A percentile compares a stretch with the other conserved stretches of the same genome.
Evolutionary conservation across 2,329 filamentous ascomycete genomes (phyloP).

Genomic region (Xylariaceae sp.): DNA sequence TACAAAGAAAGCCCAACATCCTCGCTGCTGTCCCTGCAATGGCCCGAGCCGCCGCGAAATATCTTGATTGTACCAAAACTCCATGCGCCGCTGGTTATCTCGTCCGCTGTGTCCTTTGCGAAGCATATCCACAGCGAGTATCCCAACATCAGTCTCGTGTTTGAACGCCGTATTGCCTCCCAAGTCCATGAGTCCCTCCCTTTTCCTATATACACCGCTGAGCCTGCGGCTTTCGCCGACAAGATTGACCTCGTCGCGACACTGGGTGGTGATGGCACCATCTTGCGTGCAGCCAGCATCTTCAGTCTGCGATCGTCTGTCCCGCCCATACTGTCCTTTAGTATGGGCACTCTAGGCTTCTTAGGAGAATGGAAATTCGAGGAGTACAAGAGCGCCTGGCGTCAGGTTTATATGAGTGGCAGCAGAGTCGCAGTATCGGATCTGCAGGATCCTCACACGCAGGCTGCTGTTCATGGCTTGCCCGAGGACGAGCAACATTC

Average conservation of each 20-base stretch:
- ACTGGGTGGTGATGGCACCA: constrained; percentile 88
- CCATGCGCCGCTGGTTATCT: constrained; percentile 47
- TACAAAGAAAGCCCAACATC: constrained; percentile 56
- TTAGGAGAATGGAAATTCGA: constrained; percentile 93
- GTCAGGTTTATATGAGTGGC: constrained; percentile 83
- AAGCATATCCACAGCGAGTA: constrained; percentile 77
- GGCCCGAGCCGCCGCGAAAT: constrained; percentile 50
- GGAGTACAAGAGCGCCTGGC: constrained; percentile 87
- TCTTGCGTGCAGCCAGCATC: constrained; percentile 76
- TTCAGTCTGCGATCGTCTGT: constrained; percentile 78
- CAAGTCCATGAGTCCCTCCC: constrained; percentile 64
- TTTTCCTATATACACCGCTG: constrained; percentile 65
- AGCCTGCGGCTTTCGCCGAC: constrained; percentile 54
- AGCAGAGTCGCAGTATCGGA: constrained; percentile 47
- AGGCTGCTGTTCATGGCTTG: constrained; percentile 31
- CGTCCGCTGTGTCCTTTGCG: constrained; percentile 51
- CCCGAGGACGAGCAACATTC: constrained; percentile 27
- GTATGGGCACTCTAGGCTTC: constrained; percentile 94
- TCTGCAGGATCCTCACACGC: constrained; percentile 37
- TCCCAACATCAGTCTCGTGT: constrained; percentile 71
- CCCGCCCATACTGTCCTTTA: constrained; percentile 88
- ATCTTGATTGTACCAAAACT: constrained; percentile 56
- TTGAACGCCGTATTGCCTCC: constrained; percentile 71
- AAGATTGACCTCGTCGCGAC: constrained; percentile 89
- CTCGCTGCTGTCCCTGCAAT: constrained; percentile 51